Evolutionary conservation across 352 stramenopile species (phyloP).

Genomic region (Phytophthora sansomeana): DNA sequence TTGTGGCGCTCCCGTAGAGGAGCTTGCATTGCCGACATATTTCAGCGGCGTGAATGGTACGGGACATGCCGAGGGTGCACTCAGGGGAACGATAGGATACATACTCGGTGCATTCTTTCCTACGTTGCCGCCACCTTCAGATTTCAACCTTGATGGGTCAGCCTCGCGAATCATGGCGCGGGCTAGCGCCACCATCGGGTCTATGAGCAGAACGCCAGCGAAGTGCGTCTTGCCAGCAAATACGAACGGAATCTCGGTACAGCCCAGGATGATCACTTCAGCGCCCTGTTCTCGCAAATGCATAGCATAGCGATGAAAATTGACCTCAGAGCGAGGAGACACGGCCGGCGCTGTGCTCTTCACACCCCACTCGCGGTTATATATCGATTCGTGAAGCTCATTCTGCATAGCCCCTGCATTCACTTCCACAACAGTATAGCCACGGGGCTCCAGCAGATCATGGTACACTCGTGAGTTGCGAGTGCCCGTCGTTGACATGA

Average conservation of each 20-base stretch:
- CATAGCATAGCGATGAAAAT: slow-evolving; percentile 68
- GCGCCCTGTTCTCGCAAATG: slow-evolving; percentile 55
- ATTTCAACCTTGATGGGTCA: slow-evolving; percentile 60
- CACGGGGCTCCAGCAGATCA: slow-evolving; percentile 67
- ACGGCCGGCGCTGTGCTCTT: slow-evolving; percentile 76
- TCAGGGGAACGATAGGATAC: slow-evolving; percentile 17
- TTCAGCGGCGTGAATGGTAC: not conserved
- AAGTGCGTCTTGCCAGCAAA: slow-evolving; percentile 60
- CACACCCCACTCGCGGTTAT: slow-evolving; percentile 75
- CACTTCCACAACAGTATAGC: slow-evolving; percentile 69
- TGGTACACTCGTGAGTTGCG: slow-evolving; percentile 72
- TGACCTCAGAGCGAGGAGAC: slow-evolving; percentile 55
- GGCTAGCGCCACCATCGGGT: slow-evolving; percentile 78
- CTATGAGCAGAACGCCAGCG: slow-evolving; percentile 60
- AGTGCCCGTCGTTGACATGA: slow-evolving; percentile 78
- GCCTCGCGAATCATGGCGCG: slow-evolving; percentile 76
- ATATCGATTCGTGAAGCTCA: slow-evolving; percentile 80
- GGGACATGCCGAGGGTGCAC: not conserved
- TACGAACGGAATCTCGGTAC: slow-evolving; percentile 82
- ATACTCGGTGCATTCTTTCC: slow-evolving; percentile 13
- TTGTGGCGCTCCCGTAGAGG: slow-evolving; percentile 1
- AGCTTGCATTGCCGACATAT: not conserved
- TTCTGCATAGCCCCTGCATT: slow-evolving; percentile 46
- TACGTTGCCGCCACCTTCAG: slow-evolving; percentile 5
- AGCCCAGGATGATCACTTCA: slow-evolving; percentile 77